These are phyloP conservation scores for Fusarium sp. DNA, from an alignment of 2,329 filamentous ascomycete species.

Conservation along the genomic window DNA sequence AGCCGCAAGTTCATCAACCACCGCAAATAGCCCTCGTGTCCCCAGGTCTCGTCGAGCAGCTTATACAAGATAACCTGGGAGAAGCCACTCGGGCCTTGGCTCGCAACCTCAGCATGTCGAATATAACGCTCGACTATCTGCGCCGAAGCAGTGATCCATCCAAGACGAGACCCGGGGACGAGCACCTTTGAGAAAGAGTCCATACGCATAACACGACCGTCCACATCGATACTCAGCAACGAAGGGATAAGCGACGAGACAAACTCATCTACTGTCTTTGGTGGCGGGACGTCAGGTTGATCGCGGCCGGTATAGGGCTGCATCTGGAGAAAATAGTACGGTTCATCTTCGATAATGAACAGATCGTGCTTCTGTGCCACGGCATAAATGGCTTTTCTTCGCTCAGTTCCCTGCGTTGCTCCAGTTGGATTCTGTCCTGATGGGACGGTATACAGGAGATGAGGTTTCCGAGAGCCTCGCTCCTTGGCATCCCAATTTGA, in stretches of 20 bases:
- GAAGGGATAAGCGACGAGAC: conserved; percentile 71
- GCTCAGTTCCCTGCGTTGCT: conserved; percentile 76
- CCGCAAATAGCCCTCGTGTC: conserved; percentile 86
- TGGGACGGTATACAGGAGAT: conserved; percentile 69
- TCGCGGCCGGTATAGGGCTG: conserved; percentile 73
- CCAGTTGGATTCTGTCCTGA: conserved; percentile 94
- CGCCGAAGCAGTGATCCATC: conserved; percentile 89
- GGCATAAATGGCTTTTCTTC: conserved; percentile 78
- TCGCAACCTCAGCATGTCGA: conserved; percentile 83
- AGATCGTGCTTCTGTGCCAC: conserved; percentile 87
- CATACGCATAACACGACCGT: conserved; percentile 88
- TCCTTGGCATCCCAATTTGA: conserved; percentile 60
- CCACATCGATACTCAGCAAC: conserved; percentile 81
- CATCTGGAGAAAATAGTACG: conserved; percentile 95
- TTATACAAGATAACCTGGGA: conserved; percentile 88
- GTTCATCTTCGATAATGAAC: conserved; percentile 90
- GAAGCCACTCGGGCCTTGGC: conserved; percentile 86
- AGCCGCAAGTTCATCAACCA: conserved; percentile 87
- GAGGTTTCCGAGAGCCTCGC: conserved; percentile 61
- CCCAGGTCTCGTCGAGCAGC: conserved; percentile 93
- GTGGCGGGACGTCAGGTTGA: conserved; percentile 63
- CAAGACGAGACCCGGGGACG: conserved; percentile 81
- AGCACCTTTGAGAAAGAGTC: conserved; percentile 96
- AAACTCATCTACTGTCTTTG: conserved; percentile 75
- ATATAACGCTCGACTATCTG: conserved; percentile 86